Base-by-base conservation (phyloP, 176 grass and related monocot species). In the Hsuehochloa calcarea region DNA sequence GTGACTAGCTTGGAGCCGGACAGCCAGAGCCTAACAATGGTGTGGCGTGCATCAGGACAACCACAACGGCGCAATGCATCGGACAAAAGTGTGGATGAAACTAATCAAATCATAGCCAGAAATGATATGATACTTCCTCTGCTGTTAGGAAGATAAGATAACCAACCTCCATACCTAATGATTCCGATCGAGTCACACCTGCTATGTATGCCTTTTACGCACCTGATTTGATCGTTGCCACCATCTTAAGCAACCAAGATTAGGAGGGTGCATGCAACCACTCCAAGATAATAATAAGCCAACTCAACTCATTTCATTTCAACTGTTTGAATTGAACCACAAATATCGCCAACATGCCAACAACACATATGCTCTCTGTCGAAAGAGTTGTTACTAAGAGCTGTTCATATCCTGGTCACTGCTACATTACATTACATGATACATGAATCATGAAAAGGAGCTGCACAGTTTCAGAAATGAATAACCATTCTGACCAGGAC, bases 241-340 rank as follows among this genome's bases (percentile, higher is more conserved):
- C 10, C 71, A 77, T 82, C 78, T 62, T 64, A 82, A 90, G 88
- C 83, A 90, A 86, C 88, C 55, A 77, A 37, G 71, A 78, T 78
- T 86, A 70, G 72, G 83, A 47, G 3, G 46, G 46, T 49, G 12
- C 46, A 86, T 40, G 65, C 79, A 86, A 82, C 88, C 65, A 77
- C 63, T 77, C 20, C 7, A 7, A 31, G 19, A 64, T 31, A 56
- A 82, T 62, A 65, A 82, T 64, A 44, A 19, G 20, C 55, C 78
- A 86, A 81, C 56, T 65, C 77, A 64, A 2, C 4, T 62, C 76
- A 62, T 35, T 47, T 69, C 76, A 62, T 35, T 47, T 64, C 81
- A 64, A 0, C 79, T 19, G 34, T 31, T 46, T 68, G 46, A 5
- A 17, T 52, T 26, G 16, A 68, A 80, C 71, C 20, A 8, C 11